phyloP scores from a whole-genome alignment of 371 early-diverging fungal genomes.

The Rhizomucor miehei region DNA sequence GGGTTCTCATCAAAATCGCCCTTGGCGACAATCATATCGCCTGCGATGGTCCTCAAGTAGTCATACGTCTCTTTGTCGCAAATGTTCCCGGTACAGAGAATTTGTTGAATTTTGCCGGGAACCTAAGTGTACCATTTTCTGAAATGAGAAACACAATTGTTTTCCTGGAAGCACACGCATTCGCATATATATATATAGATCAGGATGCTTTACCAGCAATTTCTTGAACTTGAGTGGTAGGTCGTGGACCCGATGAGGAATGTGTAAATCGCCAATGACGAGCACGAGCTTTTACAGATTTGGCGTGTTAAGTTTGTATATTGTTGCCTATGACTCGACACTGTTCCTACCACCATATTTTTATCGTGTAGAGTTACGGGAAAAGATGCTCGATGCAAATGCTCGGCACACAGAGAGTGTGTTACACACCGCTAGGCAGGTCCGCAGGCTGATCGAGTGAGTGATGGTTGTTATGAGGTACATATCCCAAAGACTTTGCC shows the following conservation, averaged over 20 bases:
- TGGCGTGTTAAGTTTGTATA: too few species aligned
- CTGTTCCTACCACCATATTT: too few species aligned
- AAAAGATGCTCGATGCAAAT: too few species aligned
- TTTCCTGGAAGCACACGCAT: too few species aligned
- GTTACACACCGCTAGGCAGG: too few species aligned
- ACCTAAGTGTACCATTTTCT: slow-evolving; percentile 42
- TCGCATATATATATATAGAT: background rate
- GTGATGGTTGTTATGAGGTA: too few species aligned
- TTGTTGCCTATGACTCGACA: too few species aligned
- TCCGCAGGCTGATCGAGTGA: too few species aligned
- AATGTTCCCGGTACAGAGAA: slow-evolving; percentile 91
- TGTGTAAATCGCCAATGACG: slow-evolving; percentile 92
- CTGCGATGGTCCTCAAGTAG: slow-evolving; percentile 80
- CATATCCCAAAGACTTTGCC: too few species aligned
- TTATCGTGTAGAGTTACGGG: too few species aligned
- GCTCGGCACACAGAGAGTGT: too few species aligned
- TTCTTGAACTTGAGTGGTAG: slow-evolving; percentile 90
- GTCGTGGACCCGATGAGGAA: slow-evolving; percentile 87
- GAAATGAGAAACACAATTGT: background rate
- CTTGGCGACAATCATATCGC: slow-evolving; percentile 74
- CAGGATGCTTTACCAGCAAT: slow-evolving; percentile 57
- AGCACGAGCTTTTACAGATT: slow-evolving; percentile 63
- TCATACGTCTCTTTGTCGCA: slow-evolving; percentile 81
- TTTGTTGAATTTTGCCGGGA: slow-evolving; percentile 94
- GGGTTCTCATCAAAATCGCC: slow-evolving; percentile 85